Evolutionary conservation across 352 stramenopile genomes (phyloP).

Genomic region (Phytophthora quininea): DNA sequence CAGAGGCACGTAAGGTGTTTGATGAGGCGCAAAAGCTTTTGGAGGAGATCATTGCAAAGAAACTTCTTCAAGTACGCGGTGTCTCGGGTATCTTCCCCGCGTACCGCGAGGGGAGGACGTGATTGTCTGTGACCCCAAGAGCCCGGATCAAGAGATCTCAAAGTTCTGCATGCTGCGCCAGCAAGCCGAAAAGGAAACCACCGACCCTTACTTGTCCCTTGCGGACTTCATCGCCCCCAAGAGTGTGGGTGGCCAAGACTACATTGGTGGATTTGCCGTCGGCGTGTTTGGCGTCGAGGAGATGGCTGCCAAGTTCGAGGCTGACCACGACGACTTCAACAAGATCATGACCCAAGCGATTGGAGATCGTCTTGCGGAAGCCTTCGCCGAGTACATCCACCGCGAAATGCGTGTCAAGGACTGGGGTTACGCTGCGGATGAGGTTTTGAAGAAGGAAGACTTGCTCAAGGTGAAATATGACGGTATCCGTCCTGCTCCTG

Average conservation of each 20-base stretch:
- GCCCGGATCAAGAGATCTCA: slow-evolving; percentile 63
- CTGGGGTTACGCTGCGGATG: slow-evolving; percentile 95
- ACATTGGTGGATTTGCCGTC: slow-evolving; percentile 96
- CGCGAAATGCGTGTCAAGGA: slow-evolving; percentile 94
- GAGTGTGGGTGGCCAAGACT: slow-evolving; percentile 59
- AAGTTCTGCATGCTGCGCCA: slow-evolving; percentile 98
- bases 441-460: slow-evolving; percentile 92
- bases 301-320: slow-evolving; percentile 92
- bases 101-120: slow-evolving; percentile 95
- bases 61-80: slow-evolving; percentile 90
- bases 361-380: slow-evolving; percentile 75
- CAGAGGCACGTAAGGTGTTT: slow-evolving; percentile 97
- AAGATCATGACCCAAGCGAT: slow-evolving; percentile 97
- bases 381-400: slow-evolving; percentile 98
- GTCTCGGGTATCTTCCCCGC: slow-evolving; percentile 96
- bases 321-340: slow-evolving; percentile 96
- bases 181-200: slow-evolving; percentile 95
- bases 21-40: slow-evolving; percentile 95
- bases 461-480: slow-evolving; percentile 99
- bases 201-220: slow-evolving; percentile 94
- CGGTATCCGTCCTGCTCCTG: slow-evolving; percentile 96
- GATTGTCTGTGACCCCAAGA: slow-evolving; percentile 92
- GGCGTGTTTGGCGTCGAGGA: slow-evolving; percentile 96
- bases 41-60: slow-evolving; percentile 94
- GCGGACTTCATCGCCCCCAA: slow-evolving; percentile 94